These are phyloP conservation scores for Euphorbia corollata DNA, from an alignment of 441 rosid genomes.

Conservation along the genomic window DNA sequence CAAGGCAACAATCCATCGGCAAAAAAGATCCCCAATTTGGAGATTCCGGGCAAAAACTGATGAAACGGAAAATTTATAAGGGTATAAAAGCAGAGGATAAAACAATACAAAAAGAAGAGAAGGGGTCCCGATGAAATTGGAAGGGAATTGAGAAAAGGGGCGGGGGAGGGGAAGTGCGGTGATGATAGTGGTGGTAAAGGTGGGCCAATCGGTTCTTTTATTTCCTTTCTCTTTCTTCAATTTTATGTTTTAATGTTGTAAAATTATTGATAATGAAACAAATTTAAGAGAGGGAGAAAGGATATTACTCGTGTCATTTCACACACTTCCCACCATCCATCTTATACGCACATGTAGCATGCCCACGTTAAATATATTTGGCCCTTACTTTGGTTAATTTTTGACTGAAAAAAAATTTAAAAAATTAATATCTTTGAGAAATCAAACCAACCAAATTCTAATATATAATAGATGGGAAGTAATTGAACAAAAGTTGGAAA, in stretches of 20 bases:
- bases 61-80: neutral
- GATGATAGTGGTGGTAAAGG: conserved; percentile 19
- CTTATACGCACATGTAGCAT: too few species aligned
- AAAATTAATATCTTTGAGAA: too few species aligned
- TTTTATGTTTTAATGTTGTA: neutral
- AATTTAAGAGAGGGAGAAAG: neutral
- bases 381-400: too few species aligned
- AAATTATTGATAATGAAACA: neutral
- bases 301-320: conserved; percentile 34
- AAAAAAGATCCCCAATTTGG: conserved; percentile 6
- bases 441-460: too few species aligned
- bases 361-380: too few species aligned
- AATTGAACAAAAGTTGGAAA: too few species aligned
- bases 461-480: too few species aligned
- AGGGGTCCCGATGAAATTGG: conserved; percentile 34
- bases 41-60: conserved; percentile 5
- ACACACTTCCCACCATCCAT: too few species aligned
- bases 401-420: too few species aligned
- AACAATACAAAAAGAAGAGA: neutral
- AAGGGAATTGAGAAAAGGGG: conserved; percentile 24
- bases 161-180: conserved; percentile 5
- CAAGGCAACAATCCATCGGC: neutral
- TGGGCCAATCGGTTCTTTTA: conserved; percentile 14
- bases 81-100: neutral
- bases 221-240: too few species aligned